Base-by-base conservation (phyloP, 1,284 basidiomycete species). In the Puccinia polysora region DNA sequence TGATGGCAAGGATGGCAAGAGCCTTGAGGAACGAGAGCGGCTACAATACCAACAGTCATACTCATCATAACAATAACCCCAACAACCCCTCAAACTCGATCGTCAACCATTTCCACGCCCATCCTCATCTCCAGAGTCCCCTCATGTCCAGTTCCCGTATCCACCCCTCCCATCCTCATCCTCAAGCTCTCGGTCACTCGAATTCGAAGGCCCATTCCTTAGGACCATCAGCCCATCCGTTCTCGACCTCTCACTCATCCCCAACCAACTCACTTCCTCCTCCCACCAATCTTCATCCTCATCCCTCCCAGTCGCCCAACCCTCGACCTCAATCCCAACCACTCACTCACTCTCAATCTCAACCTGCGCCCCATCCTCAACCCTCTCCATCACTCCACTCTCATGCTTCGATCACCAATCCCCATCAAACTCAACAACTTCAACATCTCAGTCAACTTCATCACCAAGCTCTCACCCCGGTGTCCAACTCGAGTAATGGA, bases 1-100 rank as follows among this genome's bases (percentile, higher is more conserved):
- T 64, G 47, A 43, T 64, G 45, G 62, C 62, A 15, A 47, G 47
- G 34, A 52, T 64, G 47, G 62, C 62, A 32, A 30, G 47, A 64
- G 30, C 62, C 18, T 38, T 64, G 28, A 47, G 36, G 25, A 64
- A 50, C 10, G 62, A 64, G 49, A 20, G 47, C n/a, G 18, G 30
- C 28, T 49, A 64, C 49, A 25, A 40, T 50, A 60, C 2, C 32
- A 60, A n/a, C 10, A 36, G n/a, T n/a, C n/a, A n/a, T n/a, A n/a
- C n/a, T n/a, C n/a, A n/a, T n/a, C n/a, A n/a, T n/a, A n/a, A n/a
- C n/a, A n/a, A n/a, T n/a, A n/a, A n/a, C n/a, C n/a, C n/a, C n/a
- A n/a, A n/a, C n/a, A n/a, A n/a, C n/a, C n/a, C 15, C 4, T n/a
- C 45, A 49, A 23, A 25, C 2, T 2, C 49, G 28, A 20, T 20